A percentile compares a stretch with the other conserved stretches of the same genome.
phyloP scores from a whole-genome alignment of 495 filamentous ascomycete species.

The Neurospora sp. region DNA sequence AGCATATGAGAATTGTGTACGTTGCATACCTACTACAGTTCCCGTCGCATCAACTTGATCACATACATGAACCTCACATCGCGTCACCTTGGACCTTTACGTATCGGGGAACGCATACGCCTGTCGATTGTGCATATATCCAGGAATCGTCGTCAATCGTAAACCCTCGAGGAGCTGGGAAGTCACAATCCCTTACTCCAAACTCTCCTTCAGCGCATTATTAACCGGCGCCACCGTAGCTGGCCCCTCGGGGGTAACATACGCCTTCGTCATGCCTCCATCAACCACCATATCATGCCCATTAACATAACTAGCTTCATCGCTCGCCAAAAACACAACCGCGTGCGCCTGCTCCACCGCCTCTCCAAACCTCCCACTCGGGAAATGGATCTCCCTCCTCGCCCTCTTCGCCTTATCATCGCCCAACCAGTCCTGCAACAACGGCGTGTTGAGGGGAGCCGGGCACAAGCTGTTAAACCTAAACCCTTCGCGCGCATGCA shows the following conservation, averaged over 20 bases:
- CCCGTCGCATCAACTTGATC: not conserved
- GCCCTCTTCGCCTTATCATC: slow-evolving; percentile 75
- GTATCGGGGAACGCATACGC: not conserved
- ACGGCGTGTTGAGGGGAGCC: slow-evolving; percentile 73
- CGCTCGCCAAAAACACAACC: slow-evolving; percentile 86
- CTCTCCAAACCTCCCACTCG: slow-evolving; percentile 89
- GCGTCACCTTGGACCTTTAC: not conserved
- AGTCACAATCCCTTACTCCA: slow-evolving; percentile 7
- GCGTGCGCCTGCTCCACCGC: slow-evolving; percentile 92
- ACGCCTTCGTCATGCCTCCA: slow-evolving; percentile 91
- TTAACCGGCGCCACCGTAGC: slow-evolving; percentile 62
- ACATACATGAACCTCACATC: not conserved
- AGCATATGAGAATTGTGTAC: too few species aligned
- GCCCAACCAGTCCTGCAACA: slow-evolving; percentile 95
- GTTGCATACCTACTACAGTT: not conserved
- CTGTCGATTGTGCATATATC: not conserved
- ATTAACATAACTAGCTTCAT: slow-evolving; percentile 91
- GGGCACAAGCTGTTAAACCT: slow-evolving; percentile 90
- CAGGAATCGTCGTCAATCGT: not conserved
- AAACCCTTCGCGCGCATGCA: slow-evolving; percentile 74
- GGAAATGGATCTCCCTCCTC: slow-evolving; percentile 90
- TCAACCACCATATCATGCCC: slow-evolving; percentile 92
- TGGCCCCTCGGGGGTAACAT: slow-evolving; percentile 83
- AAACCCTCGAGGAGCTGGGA: not conserved
- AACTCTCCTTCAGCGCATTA: slow-evolving; percentile 37